phyloP scores from a whole-genome alignment of 257 asterid species.

The Solanum virginianum region DNA sequence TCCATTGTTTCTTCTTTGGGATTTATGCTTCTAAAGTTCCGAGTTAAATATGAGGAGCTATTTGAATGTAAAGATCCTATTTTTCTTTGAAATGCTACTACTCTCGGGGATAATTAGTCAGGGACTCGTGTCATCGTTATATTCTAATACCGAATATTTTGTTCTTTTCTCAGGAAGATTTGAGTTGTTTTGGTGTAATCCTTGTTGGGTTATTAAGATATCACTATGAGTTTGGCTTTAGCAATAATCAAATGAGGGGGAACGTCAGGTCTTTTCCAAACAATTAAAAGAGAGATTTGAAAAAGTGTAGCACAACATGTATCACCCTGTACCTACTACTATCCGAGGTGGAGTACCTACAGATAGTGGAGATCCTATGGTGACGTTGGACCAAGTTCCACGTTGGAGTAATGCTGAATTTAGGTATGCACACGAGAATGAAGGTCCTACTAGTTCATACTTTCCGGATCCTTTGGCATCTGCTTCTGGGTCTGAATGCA shows the following conservation, averaged over 20 bases:
- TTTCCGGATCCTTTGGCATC: slow-evolving; percentile 69
- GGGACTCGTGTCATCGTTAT: neutral
- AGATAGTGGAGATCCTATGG: slow-evolving; percentile 66
- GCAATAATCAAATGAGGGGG: neutral
- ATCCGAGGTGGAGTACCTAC: slow-evolving; percentile 65
- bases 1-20: neutral
- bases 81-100: neutral
- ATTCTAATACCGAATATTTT: neutral
- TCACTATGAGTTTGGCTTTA: neutral
- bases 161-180: neutral
- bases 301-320: slow-evolving; percentile 28
- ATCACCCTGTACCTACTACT: slow-evolving; percentile 40
- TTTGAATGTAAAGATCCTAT: neutral
- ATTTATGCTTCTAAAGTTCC: neutral
- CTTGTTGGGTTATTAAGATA: neutral
- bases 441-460: slow-evolving; percentile 37
- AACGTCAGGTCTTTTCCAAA: neutral
- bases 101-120: neutral
- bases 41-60: neutral
- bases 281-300: slow-evolving; percentile 14
- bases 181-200: neutral
- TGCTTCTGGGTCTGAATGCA: slow-evolving; percentile 46
- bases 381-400: slow-evolving; percentile 69
- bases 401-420: slow-evolving; percentile 69
- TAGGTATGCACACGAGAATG: slow-evolving; percentile 49